Percentiles rank a stretch among this genome's conserved stretches.
These are phyloP conservation scores for Lachnellula subtilissima DNA, from an alignment of 2,329 filamentous ascomycete genomes.

Conservation along the genomic window DNA sequence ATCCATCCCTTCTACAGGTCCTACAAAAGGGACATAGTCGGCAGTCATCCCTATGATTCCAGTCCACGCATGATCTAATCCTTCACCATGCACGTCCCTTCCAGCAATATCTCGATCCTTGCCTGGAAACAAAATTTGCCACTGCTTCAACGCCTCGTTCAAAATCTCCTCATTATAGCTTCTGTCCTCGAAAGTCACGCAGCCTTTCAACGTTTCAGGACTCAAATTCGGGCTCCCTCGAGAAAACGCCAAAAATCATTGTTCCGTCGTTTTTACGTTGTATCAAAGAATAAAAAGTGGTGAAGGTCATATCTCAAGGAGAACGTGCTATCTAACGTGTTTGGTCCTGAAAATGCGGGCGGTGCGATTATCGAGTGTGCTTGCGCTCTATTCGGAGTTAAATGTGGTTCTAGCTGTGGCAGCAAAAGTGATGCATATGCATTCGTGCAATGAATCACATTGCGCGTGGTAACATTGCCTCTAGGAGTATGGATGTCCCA, in stretches of 20 bases:
- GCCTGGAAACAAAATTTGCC: slow-evolving; percentile 34
- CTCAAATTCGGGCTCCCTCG: slow-evolving; percentile 38
- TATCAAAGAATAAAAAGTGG: slow-evolving; percentile 46
- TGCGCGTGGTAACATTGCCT: slow-evolving; percentile 29
- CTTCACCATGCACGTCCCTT: slow-evolving; percentile 36
- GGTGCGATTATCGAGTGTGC: slow-evolving; percentile 41
- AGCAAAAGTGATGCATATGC: slow-evolving; percentile 36
- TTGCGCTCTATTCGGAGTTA: slow-evolving; percentile 41
- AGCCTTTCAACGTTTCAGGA: slow-evolving; percentile 25
- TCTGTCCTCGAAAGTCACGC: slow-evolving; percentile 37
- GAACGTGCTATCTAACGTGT: slow-evolving; percentile 37
- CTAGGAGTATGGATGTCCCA: slow-evolving; percentile 35
- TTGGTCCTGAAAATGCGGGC: slow-evolving; percentile 32
- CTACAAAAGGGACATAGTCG: slow-evolving; percentile 44
- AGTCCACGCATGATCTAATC: slow-evolving; percentile 42
- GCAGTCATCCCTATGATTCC: slow-evolving; percentile 44
- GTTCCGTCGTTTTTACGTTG: slow-evolving; percentile 41
- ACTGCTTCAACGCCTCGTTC: slow-evolving; percentile 34
- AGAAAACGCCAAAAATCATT: slow-evolving; percentile 38
- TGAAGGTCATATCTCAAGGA: slow-evolving; percentile 42
- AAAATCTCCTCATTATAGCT: slow-evolving; percentile 37
- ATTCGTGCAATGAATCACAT: slow-evolving; percentile 38
- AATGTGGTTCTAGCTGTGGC: slow-evolving; percentile 32
- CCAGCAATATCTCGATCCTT: slow-evolving; percentile 7
- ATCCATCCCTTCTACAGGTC: slow-evolving; percentile 35